Base-by-base conservation (phyloP, 345 rosid genomes). In the Dipteronia sinensis region DNA sequence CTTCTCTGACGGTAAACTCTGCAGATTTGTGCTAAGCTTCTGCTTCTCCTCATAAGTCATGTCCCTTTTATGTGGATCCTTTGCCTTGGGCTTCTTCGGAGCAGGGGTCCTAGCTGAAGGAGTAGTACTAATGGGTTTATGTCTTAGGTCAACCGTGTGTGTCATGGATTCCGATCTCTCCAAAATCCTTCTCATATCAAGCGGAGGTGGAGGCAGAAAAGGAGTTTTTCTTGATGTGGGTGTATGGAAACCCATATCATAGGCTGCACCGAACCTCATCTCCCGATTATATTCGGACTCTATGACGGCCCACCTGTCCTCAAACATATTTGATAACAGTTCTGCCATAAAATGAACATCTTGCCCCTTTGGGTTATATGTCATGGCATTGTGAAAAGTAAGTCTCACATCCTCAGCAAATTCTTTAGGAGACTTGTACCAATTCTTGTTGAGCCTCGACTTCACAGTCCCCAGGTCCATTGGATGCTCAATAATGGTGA, bases 341-440 rank as follows among this genome's bases (percentile, higher is more conserved):
- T 86, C 95, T 11, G 98, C 99, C 98, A 97, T 94, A 64, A 90
- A 3, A 73, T 97, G 93, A 80, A 91, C 99, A 91, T 97, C 99
- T 87, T 97, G 99, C 75, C 99, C 99, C 82, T 84, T 69, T 2
- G 99, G 98, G 83, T 97, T 97, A 84, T 97, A 97, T 49, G 83
- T 92, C 99, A 97, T 87, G 55, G 98, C 99, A 80, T 97, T 97
- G 79, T 74, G 87, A 83, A 97, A 97, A 59, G 99, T 97, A 80
- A 94, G 98, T 85, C 99, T 96, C 71, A 96, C 99, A 86, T 96
- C 97, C 79, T 93, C 99, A 7, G 99, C 99, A 81, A 95, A 95
- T 79, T 92, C 97, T 83, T 88, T 89, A 0, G 97, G 96, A 0
- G 94, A 90, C 89, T 94, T 92, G 89, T 95, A 95, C 89, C 91